phyloP scores from a whole-genome alignment of 345 rosid genomes.

The Viola odorata region DNA sequence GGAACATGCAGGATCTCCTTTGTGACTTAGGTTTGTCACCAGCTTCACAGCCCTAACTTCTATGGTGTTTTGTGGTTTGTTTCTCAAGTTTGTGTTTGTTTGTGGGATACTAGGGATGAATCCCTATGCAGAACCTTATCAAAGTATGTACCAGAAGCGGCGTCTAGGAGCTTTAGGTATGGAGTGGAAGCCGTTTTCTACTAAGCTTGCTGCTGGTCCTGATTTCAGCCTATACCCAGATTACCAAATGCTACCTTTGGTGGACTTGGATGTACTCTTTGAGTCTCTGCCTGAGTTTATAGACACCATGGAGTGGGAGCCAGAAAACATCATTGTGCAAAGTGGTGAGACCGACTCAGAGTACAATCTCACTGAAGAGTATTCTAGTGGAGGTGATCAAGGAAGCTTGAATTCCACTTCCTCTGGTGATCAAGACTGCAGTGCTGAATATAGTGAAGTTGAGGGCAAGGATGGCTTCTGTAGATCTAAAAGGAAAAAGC shows the following conservation, averaged over 20 bases:
- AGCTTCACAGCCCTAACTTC: neutral
- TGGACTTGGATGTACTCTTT: slow-evolving; percentile 70
- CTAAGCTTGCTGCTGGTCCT: slow-evolving; percentile 77
- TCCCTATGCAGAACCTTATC: slow-evolving; percentile 94
- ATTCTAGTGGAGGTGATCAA: slow-evolving; percentile 64
- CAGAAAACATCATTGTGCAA: slow-evolving; percentile 50
- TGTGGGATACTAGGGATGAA: slow-evolving; percentile 62
- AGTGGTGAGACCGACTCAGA: slow-evolving; percentile 96
- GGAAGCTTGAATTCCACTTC: slow-evolving; percentile 56
- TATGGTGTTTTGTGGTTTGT: slow-evolving; percentile 3
- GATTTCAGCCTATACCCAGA: slow-evolving; percentile 79
- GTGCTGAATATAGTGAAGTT: slow-evolving; percentile 53
- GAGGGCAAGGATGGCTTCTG: slow-evolving; percentile 58
- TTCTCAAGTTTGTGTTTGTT: slow-evolving; percentile 14
- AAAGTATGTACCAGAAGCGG: slow-evolving; percentile 89
- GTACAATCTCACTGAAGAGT: slow-evolving; percentile 79
- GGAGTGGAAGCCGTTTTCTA: slow-evolving; percentile 83
- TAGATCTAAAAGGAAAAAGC: slow-evolving; percentile 69
- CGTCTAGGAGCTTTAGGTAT: slow-evolving; percentile 83
- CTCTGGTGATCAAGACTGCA: slow-evolving; percentile 59
- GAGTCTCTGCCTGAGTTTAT: slow-evolving; percentile 83
- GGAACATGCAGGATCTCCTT: slow-evolving; percentile 97
- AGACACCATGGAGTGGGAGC: slow-evolving; percentile 93
- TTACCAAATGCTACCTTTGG: slow-evolving; percentile 78
- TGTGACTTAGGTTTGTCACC: slow-evolving; percentile 81